Conservation (phyloP, 768 basidiomycete species). For the Galerina sulciceps region DNA sequence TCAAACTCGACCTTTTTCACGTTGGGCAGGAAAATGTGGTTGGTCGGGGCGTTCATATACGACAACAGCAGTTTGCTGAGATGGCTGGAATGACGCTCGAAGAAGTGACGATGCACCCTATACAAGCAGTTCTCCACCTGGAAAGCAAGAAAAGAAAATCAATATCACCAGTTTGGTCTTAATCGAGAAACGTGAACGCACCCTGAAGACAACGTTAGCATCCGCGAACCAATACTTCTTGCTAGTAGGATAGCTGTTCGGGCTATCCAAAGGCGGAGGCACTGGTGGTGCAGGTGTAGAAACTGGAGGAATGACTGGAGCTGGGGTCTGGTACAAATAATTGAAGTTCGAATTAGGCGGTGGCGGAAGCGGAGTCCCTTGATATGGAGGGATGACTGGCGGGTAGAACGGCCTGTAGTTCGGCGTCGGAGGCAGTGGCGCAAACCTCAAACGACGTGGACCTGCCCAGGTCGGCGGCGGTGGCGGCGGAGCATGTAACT, state of each 20-base stretch:
- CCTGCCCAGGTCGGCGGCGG: constrained; percentile 1
- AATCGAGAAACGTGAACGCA: constrained; percentile 2
- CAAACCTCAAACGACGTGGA: constrained; percentile 16
- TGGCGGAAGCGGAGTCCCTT: neutral
- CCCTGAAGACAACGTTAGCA: constrained; percentile 23
- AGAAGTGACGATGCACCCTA: constrained; percentile 31
- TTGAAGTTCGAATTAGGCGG: neutral
- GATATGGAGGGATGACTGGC: constrained; percentile 1
- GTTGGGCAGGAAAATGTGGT: constrained; percentile 30
- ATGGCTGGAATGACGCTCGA: constrained; percentile 29
- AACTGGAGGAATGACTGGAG: constrained; percentile 5
- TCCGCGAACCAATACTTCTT: constrained; percentile 22
- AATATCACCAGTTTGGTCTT: neutral
- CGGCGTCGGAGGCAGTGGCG: constrained; percentile 15
- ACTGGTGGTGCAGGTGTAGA: neutral
- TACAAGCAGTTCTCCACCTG: constrained; percentile 28
- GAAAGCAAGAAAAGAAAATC: neutral
- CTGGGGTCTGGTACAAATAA: constrained; percentile 15
- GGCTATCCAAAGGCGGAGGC: neutral
- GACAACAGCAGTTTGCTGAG: constrained; percentile 19
- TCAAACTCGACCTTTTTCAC: constrained; percentile 43
- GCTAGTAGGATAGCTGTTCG: constrained; percentile 1
- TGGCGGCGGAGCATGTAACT: constrained; percentile 4
- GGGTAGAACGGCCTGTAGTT: neutral
- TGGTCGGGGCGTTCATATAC: constrained; percentile 1